Percentiles rank a stretch among this genome's conserved stretches.
Conservation (phyloP, 1,284 basidiomycete species). For the Xerocomus minutiporus region DNA sequence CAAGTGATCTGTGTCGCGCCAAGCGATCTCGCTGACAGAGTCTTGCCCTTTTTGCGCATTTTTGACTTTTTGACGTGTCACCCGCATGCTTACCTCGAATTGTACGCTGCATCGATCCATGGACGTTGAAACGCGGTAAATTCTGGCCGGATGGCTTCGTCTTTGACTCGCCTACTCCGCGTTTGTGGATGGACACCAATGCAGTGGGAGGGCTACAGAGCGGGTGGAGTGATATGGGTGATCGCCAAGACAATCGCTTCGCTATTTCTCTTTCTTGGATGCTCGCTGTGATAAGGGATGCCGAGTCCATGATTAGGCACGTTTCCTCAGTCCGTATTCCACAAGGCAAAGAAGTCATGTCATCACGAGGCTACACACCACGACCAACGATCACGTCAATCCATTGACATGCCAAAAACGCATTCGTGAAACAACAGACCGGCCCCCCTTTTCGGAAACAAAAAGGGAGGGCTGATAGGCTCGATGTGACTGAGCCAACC, state of each 20-base stretch:
- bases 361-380: background rate
- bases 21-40: background rate
- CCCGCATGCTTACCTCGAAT: background rate
- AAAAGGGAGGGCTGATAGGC: background rate
- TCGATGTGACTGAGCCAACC: background rate
- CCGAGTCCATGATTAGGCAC: background rate
- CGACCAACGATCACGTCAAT: background rate
- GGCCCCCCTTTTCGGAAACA: background rate
- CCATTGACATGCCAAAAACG: background rate
- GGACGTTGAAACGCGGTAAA: background rate
- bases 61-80: slow-evolving; percentile 1
- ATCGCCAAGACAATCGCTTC: background rate
- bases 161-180: background rate
- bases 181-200: background rate
- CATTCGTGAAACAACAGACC: background rate
- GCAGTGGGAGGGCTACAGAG: background rate
- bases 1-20: background rate
- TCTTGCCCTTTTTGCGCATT: background rate
- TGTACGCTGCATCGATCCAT: background rate
- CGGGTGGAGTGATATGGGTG: background rate
- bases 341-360: background rate
- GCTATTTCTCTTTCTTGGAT: background rate
- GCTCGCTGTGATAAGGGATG: background rate
- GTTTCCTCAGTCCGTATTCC: background rate
- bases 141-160: background rate